phyloP scores from a whole-genome alignment of 2,329 filamentous ascomycete genomes.

The Fusarium chlamydosporum region DNA sequence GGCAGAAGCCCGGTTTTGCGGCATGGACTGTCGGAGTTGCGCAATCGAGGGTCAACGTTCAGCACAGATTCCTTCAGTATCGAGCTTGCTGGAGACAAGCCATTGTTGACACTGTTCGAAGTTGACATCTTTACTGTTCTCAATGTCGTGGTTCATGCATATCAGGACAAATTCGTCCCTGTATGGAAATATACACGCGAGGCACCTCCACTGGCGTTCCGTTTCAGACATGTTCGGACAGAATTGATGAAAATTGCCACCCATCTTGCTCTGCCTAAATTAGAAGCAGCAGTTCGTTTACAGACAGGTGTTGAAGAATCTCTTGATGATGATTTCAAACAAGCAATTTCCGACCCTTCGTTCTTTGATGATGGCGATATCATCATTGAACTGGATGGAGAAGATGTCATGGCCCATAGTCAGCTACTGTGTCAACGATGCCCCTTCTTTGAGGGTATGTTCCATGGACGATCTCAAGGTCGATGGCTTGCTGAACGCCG shows the following conservation, averaged over 20 bases:
- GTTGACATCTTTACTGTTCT: constrained; percentile 84
- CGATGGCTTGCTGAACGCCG: constrained; percentile 84
- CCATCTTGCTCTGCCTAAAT: constrained; percentile 75
- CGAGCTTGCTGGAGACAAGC: constrained; percentile 62
- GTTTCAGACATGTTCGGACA: constrained; percentile 83
- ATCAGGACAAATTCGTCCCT: constrained; percentile 83
- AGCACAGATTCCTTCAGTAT: constrained; percentile 52
- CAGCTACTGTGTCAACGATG: constrained; percentile 84
- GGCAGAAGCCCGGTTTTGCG: constrained; percentile 80
- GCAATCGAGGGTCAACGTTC: constrained; percentile 50
- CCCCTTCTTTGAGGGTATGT: constrained; percentile 92
- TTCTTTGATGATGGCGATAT: constrained; percentile 88
- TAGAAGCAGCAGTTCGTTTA: constrained; percentile 83
- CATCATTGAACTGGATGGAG: constrained; percentile 81
- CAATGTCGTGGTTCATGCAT: constrained; percentile 84
- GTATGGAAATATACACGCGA: constrained; percentile 86
- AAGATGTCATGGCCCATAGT: constrained; percentile 81
- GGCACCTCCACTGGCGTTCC: constrained; percentile 73
- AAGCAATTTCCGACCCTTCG: constrained; percentile 74
- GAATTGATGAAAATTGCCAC: constrained; percentile 91
- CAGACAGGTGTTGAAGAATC: constrained; percentile 76
- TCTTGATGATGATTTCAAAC: constrained; percentile 77
- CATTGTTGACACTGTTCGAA: constrained; percentile 74
- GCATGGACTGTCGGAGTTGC: constrained; percentile 70
- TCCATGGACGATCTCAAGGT: constrained; percentile 87